phyloP scores from a whole-genome alignment of 2,329 filamentous ascomycete genomes.

The Fusarium goolgardi region DNA sequence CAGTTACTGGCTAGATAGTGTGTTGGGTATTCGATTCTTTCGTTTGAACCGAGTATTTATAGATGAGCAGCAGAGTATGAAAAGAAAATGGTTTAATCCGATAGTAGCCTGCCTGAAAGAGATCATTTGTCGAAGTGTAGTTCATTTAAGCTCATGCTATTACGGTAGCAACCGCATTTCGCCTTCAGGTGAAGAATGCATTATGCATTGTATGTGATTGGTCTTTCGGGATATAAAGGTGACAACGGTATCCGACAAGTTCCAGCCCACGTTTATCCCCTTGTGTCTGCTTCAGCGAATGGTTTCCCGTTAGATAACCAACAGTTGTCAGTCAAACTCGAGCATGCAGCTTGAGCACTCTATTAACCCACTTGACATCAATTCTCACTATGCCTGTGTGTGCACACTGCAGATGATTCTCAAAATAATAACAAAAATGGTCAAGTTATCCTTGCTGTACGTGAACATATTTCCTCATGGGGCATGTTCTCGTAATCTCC shows the following conservation, averaged over 20 bases:
- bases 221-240: background rate
- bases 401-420: background rate
- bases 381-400: background rate
- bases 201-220: background rate
- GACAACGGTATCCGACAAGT: constrained; percentile 6
- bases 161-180: background rate
- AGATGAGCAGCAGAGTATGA: background rate
- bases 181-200: background rate
- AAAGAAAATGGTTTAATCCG: background rate
- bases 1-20: background rate
- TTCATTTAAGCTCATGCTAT: constrained; percentile 6
- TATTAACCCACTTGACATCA: background rate
- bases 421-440: background rate
- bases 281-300: background rate
- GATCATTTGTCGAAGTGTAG: background rate
- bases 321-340: constrained; percentile 6
- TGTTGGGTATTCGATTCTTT: background rate
- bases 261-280: background rate
- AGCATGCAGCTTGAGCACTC: background rate
- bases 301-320: constrained; percentile 5
- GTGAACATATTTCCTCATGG: too few relatives aligned
- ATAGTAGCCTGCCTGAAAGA: background rate
- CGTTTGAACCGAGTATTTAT: background rate
- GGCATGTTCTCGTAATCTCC: background rate
- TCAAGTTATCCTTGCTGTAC: background rate